Evolutionary conservation across 208 protist genomes (phyloP).

Genomic region (Acanthamoeba castellanii): DNA sequence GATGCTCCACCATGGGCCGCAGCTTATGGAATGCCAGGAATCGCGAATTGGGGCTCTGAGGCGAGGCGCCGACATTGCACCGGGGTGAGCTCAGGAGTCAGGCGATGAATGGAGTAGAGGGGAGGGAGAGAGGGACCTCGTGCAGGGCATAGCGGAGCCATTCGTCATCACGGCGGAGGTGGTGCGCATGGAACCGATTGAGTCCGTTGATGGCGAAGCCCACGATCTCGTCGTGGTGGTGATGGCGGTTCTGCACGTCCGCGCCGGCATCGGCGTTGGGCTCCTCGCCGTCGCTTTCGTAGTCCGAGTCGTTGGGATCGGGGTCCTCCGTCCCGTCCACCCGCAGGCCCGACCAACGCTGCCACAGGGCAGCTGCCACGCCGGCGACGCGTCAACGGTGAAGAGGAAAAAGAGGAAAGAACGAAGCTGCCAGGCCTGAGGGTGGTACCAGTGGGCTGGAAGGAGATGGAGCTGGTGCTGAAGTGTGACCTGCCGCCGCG

Average conservation of each 20-base stretch:
- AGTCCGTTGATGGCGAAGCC: conserved; percentile 39
- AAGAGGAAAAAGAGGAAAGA: background rate
- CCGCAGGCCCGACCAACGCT: conserved; percentile 13
- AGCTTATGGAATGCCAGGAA: conserved; percentile 20
- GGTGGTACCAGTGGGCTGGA: too few relatives aligned
- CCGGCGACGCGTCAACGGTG: too few relatives aligned
- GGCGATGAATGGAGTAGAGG: background rate
- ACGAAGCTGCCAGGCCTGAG: too few relatives aligned
- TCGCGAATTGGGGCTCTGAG: conserved; percentile 29
- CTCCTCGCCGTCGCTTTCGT: background rate
- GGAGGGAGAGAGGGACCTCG: background rate
- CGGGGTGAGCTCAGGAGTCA: background rate
- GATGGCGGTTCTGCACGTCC: conserved; percentile 4
- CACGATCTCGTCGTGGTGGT: conserved; percentile 17
- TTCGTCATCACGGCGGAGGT: background rate
- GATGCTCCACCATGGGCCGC: conserved; percentile 28
- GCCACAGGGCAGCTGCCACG: background rate
- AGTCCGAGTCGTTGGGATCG: background rate
- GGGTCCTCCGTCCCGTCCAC: conserved; percentile 2
- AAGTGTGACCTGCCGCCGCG: too few relatives aligned
- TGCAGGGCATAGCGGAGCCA: conserved; percentile 23
- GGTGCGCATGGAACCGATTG: conserved; percentile 28
- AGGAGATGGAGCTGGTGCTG: too few relatives aligned
- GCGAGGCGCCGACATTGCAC: background rate
- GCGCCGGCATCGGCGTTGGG: conserved; percentile 40